Base-by-base conservation (phyloP, 495 filamentous ascomycete genomes). In the Stereocaulon alpinum region DNA sequence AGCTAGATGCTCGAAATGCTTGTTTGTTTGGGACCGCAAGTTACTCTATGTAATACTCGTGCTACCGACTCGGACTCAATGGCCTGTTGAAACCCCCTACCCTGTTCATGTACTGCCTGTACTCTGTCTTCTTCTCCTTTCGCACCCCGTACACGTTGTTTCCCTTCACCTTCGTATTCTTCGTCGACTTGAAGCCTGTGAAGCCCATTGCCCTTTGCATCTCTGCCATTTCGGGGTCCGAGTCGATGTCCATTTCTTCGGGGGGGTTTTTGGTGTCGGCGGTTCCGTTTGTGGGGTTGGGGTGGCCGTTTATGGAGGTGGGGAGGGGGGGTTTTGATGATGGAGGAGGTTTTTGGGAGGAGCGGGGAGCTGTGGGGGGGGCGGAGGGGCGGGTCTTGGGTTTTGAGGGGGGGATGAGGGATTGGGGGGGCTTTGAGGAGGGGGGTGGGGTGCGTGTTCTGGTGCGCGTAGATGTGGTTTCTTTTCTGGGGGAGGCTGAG, bases 31-130 rank as follows among this genome's bases (percentile, higher is more conserved):
- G 24, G 3, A 24, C 7, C 3, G 32, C 11, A 11, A 9, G 11
- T 37, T 37, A 10, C 34, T 7, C 34, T 24, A 3, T 3, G 24
- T 24, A 24, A n/a, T n/a, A n/a, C 3, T 34, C 6, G 34, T 37
- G 34, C 48, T 57, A 67, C 42, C 62, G 59, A 43, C 65, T 64
- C 37, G 83, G 83, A 68, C 80, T 83, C 61, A 98, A 79, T 43
- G 93, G 91, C 66, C 93, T 76, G 72, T 98, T 98, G 78, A 98
- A 98, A 45, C 93, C 93, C 48, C 92, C 92, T n/a, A 83, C 73
- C 57, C 93, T 86, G 71, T 98, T 98, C 93, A 98, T 98, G 70
- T 98, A 98, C 80, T 98, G 93, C 68, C 93, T 78, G 68, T 96
- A 96, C 78, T 94, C 83, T 6, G 86, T 88, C 79, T 89, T 89